A percentile compares a stretch with the other conserved stretches of the same genome.
Conservation (phyloP, 2,329 filamentous ascomycete species). For the Fusarium concolor region DNA sequence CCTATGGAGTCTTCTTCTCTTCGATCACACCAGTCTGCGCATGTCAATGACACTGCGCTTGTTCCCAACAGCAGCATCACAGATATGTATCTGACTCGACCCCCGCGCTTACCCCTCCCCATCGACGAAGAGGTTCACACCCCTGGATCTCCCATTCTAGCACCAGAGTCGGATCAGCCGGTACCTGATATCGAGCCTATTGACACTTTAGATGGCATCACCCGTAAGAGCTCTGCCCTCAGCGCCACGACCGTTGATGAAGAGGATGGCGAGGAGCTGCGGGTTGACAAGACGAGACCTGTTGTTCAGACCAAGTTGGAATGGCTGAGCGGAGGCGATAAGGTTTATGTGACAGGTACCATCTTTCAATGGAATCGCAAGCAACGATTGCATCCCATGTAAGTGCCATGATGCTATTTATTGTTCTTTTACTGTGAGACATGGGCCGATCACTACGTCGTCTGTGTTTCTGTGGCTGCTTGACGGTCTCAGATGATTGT, state of each 20-base stretch:
- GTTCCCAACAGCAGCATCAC: conserved; percentile 69
- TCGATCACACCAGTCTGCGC: conserved; percentile 53
- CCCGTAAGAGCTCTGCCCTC: conserved; percentile 67
- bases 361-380: conserved; percentile 98
- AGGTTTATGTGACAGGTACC: conserved; percentile 95
- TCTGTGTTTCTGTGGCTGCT: conserved; percentile 45
- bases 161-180: conserved; percentile 70
- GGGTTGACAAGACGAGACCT: conserved; percentile 78
- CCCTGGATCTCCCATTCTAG: conserved; percentile 89
- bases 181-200: conserved; percentile 66
- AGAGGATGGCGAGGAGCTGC: conserved; percentile 80
- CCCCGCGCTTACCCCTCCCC: conserved; percentile 88
- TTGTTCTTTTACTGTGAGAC: conserved; percentile 35
- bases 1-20: conserved; percentile 57
- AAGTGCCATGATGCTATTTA: conserved; percentile 57
- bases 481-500: conserved; percentile 39
- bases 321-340: conserved; percentile 86
- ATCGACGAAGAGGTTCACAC: conserved; percentile 93
- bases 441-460: conserved; percentile 37
- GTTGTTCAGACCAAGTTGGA: conserved; percentile 87
- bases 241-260: conserved; percentile 78
- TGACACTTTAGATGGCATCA: conserved; percentile 62
- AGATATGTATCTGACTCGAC: conserved; percentile 75
- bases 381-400: conserved; percentile 87
- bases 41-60: conserved; percentile 56